Evolutionary conservation across 108 stramenopile species (phyloP).

Genomic region (Asterionellopsis glacialis): DNA sequence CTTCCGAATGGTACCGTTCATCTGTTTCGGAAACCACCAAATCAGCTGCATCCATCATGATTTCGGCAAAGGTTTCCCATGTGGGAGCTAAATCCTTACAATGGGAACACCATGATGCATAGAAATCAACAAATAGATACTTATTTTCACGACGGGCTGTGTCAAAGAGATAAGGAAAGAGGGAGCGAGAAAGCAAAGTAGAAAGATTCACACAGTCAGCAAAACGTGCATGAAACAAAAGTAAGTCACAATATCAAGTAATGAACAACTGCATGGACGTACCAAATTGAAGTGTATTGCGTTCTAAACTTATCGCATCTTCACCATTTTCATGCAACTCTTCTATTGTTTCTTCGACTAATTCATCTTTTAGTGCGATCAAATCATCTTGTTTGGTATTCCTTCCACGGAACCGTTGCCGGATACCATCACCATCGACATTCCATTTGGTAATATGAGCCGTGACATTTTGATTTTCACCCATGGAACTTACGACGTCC

Average conservation of each 20-base stretch:
- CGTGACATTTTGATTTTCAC: conserved; percentile 95
- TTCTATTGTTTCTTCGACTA: conserved; percentile 76
- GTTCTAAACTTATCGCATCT: conserved; percentile 71
- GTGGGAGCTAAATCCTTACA: conserved; percentile 49
- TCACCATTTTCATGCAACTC: conserved; percentile 86
- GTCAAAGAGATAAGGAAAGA: not conserved
- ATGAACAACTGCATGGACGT: too few species aligned
- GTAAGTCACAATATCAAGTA: too few species aligned
- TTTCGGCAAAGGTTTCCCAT: conserved; percentile 57
- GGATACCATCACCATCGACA: conserved; percentile 83
- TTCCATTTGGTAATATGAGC: conserved; percentile 91
- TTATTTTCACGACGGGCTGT: conserved; percentile 26
- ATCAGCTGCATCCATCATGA: conserved; percentile 24
- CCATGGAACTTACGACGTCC: conserved; percentile 71
- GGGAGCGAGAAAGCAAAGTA: too few species aligned
- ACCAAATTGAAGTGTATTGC: conserved; percentile 5
- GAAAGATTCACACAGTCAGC: too few species aligned
- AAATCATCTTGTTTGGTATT: conserved; percentile 83
- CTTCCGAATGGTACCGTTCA: conserved; percentile 1
- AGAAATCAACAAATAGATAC: conserved; percentile 59
- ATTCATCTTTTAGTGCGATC: conserved; percentile 46
- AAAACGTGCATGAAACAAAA: too few species aligned
- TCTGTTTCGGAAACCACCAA: conserved; percentile 1
- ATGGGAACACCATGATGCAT: conserved; percentile 71
- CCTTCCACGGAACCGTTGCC: conserved; percentile 74